Percentiles rank a stretch among this genome's conserved stretches.
phyloP scores from a whole-genome alignment of 768 basidiomycete genomes.

The Dacryopinax primogenitus region DNA sequence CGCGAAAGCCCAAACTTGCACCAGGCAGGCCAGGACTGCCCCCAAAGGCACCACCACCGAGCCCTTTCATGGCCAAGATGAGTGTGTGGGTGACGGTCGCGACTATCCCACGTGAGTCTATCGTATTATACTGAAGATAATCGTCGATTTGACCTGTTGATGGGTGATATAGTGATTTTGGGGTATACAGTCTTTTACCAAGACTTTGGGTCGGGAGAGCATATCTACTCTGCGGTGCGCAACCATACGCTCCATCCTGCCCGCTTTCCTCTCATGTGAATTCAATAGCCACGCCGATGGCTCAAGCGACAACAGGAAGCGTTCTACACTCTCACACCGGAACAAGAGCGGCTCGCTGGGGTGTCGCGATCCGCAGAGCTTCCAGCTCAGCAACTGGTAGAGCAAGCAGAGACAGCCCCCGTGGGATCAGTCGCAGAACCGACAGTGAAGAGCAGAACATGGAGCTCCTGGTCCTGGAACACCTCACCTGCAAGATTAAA shows the following conservation, averaged over 20 bases:
- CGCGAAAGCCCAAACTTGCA: background rate
- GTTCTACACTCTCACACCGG: conserved; percentile 48
- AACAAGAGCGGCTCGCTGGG: conserved; percentile 30
- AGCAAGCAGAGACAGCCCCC: background rate
- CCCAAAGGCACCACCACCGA: background rate
- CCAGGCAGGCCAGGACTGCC: background rate
- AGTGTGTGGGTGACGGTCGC: background rate
- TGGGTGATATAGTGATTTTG: background rate
- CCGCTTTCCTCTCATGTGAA: background rate
- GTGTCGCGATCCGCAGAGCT: background rate
- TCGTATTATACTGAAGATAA: background rate
- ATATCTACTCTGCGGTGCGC: conserved; percentile 56
- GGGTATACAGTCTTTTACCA: conserved; percentile 46
- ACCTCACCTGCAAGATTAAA: too few species aligned
- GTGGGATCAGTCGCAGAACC: background rate
- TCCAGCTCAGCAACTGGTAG: background rate
- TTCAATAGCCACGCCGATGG: conserved; percentile 46
- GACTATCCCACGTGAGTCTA: background rate
- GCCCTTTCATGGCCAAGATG: background rate
- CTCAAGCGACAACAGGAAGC: conserved; percentile 35
- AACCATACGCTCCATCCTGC: background rate
- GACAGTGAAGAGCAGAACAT: background rate
- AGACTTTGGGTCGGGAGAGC: conserved; percentile 58
- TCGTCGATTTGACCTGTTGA: background rate
- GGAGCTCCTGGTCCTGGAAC: too few species aligned